These are phyloP conservation scores for Angomonas deanei DNA, from an alignment of 208 protist genomes.

Conservation along the genomic window DNA sequence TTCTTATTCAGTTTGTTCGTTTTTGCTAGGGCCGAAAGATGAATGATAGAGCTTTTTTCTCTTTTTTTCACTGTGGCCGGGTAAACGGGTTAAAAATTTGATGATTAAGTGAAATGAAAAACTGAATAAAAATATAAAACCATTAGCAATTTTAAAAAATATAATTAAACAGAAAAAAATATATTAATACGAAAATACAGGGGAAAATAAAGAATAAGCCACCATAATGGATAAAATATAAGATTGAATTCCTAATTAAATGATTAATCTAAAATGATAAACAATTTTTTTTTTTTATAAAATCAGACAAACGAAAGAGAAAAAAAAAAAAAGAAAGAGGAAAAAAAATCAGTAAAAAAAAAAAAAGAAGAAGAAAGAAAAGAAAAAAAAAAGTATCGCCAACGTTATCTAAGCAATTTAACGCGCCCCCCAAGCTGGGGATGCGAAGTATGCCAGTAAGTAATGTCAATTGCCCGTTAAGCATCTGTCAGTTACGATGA, in stretches of 20 bases:
- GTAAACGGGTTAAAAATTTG: neutral
- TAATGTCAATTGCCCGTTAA: too few species aligned
- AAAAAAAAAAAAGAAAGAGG: neutral
- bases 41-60: neutral
- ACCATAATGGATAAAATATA: neutral
- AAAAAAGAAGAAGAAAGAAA: neutral
- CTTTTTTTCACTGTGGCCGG: neutral
- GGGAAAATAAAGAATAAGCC: neutral
- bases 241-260: too few species aligned
- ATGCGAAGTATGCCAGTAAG: too few species aligned
- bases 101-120: neutral
- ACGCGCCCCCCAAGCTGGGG: too few species aligned
- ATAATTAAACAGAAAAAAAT: conserved; percentile 4
- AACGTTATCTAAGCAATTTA: too few species aligned
- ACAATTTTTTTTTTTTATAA: conserved; percentile 7
- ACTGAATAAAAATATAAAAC: conserved; percentile 1
- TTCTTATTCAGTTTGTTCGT: too few species aligned
- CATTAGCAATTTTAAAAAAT: conserved; percentile 1
- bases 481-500: too few species aligned
- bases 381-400: neutral
- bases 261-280: too few species aligned
- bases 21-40: too few species aligned
- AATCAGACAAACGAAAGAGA: neutral
- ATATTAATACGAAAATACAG: neutral
- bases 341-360: neutral